phyloP scores from a whole-genome alignment of 352 stramenopile genomes.

The Phytopythium litorale region DNA sequence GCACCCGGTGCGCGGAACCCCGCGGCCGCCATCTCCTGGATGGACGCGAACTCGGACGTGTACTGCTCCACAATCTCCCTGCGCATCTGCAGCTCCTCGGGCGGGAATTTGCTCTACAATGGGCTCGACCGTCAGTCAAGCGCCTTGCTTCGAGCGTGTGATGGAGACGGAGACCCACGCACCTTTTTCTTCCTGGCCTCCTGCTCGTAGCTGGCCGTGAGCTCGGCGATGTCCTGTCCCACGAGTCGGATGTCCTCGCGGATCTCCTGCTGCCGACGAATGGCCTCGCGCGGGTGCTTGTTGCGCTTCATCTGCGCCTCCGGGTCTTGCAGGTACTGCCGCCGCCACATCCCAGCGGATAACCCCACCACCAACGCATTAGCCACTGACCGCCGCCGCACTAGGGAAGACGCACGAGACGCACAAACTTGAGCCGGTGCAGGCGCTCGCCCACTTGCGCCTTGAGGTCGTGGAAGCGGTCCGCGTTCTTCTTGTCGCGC shows the following conservation, averaged over 20 bases:
- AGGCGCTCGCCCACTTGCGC: slow-evolving; percentile 73
- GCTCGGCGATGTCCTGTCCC: slow-evolving; percentile 68
- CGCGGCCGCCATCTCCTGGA: slow-evolving; percentile 69
- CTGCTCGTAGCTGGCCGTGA: slow-evolving; percentile 62
- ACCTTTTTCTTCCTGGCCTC: slow-evolving; percentile 86
- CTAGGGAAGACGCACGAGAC: neutral
- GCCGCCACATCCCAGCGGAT: slow-evolving; percentile 1
- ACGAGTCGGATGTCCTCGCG: slow-evolving; percentile 76
- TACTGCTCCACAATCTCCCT: slow-evolving; percentile 83
- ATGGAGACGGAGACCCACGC: neutral
- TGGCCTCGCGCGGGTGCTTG: slow-evolving; percentile 77
- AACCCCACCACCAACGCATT: no score
- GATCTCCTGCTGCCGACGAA: slow-evolving; percentile 75
- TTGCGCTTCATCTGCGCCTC: slow-evolving; percentile 56
- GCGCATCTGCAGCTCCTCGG: slow-evolving; percentile 68
- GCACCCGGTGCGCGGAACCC: slow-evolving; percentile 50
- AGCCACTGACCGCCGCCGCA: no score
- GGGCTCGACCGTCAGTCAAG: neutral
- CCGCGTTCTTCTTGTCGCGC: slow-evolving; percentile 50
- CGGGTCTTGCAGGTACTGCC: slow-evolving; percentile 70
- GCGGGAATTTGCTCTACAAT: slow-evolving; percentile 68
- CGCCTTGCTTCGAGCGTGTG: neutral
- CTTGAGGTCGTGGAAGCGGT: slow-evolving; percentile 82
- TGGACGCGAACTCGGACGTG: slow-evolving; percentile 64
- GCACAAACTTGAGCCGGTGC: slow-evolving; percentile 72